Evolutionary conservation across 306 rosid genomes (phyloP).

Genomic region (Dalbergia oliveri): DNA sequence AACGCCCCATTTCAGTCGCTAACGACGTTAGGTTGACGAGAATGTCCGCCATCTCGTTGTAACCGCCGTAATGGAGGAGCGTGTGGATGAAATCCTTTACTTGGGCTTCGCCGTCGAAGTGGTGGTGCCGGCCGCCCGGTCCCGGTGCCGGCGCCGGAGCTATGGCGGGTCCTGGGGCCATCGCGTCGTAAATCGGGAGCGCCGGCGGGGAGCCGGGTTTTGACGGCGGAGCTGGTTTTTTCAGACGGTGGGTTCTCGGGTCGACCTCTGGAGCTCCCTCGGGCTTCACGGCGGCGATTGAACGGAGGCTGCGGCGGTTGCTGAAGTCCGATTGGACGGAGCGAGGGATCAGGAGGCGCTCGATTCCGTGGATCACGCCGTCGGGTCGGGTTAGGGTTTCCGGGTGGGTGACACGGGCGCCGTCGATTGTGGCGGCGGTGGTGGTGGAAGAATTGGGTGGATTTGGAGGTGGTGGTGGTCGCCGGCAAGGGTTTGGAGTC

Average conservation of each 20-base stretch:
- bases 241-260: conserved; percentile 73
- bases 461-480: conserved; percentile 40
- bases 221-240: conserved; percentile 60
- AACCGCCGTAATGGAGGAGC: conserved; percentile 77
- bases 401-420: conserved; percentile 56
- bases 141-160: conserved; percentile 93
- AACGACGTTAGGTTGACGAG: conserved; percentile 77
- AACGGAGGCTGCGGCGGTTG: conserved; percentile 67
- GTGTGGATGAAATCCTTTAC: conserved; percentile 87
- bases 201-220: conserved; percentile 70
- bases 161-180: conserved; percentile 77
- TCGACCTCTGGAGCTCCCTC: conserved; percentile 79
- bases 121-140: conserved; percentile 83
- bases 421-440: conserved; percentile 53
- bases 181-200: conserved; percentile 69
- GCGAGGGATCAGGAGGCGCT: conserved; percentile 66
- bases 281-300: conserved; percentile 79
- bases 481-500: conserved; percentile 50
- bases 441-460: conserved; percentile 30
- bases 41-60: conserved; percentile 87
- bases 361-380: conserved; percentile 84
- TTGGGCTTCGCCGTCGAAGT: conserved; percentile 75
- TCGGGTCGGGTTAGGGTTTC: conserved; percentile 69
- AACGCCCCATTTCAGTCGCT: conserved; percentile 79
- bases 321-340: conserved; percentile 77